A percentile compares a stretch with the other conserved stretches of the same genome.
phyloP scores from a whole-genome alignment of 257 asterid genomes.

The Ajuga chamaepitys region DNA sequence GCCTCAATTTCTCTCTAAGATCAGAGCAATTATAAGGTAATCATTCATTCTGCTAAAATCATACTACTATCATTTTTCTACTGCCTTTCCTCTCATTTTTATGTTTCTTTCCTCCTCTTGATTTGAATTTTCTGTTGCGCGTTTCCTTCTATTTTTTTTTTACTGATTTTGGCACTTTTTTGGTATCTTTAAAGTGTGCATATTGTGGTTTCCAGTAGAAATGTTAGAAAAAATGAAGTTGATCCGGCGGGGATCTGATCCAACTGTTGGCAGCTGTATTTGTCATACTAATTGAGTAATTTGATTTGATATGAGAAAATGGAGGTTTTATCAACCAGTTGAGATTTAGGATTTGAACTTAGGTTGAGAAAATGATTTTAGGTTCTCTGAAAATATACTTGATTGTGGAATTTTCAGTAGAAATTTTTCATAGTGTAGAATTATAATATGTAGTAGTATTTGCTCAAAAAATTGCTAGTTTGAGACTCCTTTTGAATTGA shows the following conservation, averaged over 20 bases:
- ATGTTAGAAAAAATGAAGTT: conserved; percentile 5
- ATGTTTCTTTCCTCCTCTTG: not conserved
- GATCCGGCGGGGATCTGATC: conserved; percentile 12
- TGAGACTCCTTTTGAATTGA: not conserved
- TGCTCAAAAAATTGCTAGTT: not conserved
- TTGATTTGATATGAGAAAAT: not conserved
- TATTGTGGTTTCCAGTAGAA: not conserved
- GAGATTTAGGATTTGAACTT: not conserved
- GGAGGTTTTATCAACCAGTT: not conserved
- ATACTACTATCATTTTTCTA: not conserved
- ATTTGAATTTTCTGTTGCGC: not conserved
- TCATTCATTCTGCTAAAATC: not conserved
- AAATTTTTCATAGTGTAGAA: not conserved
- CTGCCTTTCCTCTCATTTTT: not conserved
- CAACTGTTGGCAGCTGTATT: not conserved
- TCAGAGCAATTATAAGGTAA: not conserved
- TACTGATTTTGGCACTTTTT: no score
- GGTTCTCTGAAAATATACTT: not conserved
- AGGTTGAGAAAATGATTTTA: not conserved
- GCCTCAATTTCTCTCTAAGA: not conserved
- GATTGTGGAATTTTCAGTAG: not conserved
- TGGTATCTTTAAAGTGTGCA: not conserved
- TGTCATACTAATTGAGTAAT: not conserved
- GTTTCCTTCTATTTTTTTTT: not conserved
- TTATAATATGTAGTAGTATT: not conserved